phyloP scores from a whole-genome alignment of 106 monocot genomes.

The Ottelia alismoides region DNA sequence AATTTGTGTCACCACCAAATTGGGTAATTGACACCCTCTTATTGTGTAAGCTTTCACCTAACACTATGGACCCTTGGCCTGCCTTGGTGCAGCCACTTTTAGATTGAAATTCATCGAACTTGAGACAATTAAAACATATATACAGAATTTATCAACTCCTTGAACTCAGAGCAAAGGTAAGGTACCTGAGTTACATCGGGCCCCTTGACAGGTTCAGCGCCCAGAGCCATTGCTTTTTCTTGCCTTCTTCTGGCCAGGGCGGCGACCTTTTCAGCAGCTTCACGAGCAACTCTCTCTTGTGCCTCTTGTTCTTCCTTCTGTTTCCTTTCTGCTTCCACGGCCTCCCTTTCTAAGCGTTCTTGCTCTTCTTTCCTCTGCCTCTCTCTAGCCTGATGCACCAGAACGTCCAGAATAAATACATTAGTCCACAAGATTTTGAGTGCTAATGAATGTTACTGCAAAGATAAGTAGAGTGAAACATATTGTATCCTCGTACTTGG shows the following conservation, averaged over 20 bases:
- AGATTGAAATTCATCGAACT: no score
- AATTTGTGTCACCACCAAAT: no score
- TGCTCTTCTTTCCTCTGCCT: constrained; percentile 57
- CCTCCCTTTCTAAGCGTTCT: constrained; percentile 59
- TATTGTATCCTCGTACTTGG: constrained; percentile 21
- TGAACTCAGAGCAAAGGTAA: no score
- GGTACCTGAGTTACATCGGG: constrained; percentile 80
- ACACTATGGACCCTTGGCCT: no score
- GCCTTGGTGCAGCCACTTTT: no score
- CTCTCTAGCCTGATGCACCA: constrained; percentile 64
- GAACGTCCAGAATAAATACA: background rate
- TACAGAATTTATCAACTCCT: no score
- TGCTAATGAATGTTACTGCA: no score
- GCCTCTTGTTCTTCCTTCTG: constrained; percentile 55
- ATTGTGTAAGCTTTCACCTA: no score
- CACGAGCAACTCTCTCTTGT: constrained; percentile 33
- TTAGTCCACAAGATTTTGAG: no score
- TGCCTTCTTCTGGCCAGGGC: constrained; percentile 43
- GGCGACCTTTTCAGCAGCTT: constrained; percentile 73
- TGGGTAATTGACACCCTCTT: no score
- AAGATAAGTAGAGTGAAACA: background rate
- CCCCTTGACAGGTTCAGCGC: constrained; percentile 60
- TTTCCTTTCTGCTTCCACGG: constrained; percentile 56
- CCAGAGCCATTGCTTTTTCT: constrained; percentile 65
- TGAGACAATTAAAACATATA: no score